Base-by-base conservation (phyloP, 1,284 basidiomycete species). In the Ganoderma boninense region DNA sequence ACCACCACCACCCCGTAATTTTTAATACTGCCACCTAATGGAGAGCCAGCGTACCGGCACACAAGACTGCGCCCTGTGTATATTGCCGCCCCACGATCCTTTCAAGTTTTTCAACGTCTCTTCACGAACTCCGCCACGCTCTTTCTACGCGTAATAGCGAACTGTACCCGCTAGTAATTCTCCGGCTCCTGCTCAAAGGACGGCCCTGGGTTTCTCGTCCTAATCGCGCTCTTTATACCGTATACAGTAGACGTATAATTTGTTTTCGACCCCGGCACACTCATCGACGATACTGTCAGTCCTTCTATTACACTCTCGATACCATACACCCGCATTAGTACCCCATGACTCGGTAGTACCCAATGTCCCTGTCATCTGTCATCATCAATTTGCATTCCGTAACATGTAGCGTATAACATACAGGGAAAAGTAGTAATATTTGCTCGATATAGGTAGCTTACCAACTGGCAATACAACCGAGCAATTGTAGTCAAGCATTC, bases 71-170 rank as follows among this genome's bases (percentile, higher is more conserved):
- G 61, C 65, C 66, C 54, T 64, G 65, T 76, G 67, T 73, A 73
- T 69, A 72, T 71, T 66, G 29, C 52, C 61, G 56, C 64, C 23
- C 69, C 72, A 77, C 76, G 76, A 77, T 74, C 73, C 42, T 70
- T 73, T 66, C 65, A 52, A 52, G 49, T 26, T 52, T 52, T 68
- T 63, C 76, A 61, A 75, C 73, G 74, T 74, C 72, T 66, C 63
- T 66, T 77, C 69, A 77, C 74, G 74, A 76, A 73, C 69, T 63
- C 69, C 62, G 63, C 64, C 71, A 74, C 73, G 73, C 71, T 63
- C 35, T 32, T 68, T 63, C 62, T 49, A 72, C 67, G 73, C 69
- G 60, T 69, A 69, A 69, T 70, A 65, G 65, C 67, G 65, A 63
- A 71, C 56, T 69, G 69, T 73, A 73, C 67, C 69, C 68, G 64